Evolutionary conservation across 331 rosid species (phyloP), one percentile per base, ranked within the genome.

Genomic region (Stylosanthes scabra): DNA sequence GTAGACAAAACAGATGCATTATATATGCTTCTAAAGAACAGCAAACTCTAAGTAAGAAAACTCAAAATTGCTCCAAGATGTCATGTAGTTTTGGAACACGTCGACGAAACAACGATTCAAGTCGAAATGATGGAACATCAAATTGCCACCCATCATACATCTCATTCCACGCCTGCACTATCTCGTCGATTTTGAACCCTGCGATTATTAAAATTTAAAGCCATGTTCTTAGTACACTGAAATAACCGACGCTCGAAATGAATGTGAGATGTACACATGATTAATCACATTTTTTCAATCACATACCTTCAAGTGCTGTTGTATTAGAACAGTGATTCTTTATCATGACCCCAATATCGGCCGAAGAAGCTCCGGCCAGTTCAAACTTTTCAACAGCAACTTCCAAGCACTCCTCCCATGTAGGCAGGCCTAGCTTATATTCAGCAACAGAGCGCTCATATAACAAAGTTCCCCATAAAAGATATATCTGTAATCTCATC

Each of bases 91-190:
- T 95, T 3, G 99, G 97, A 73, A 85, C 91, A 25, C 92, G 93
- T 47, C 98, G 90, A 44, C 94, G 97, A 64, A 95, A 90, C 91
- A 95, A 74, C n/a, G 99, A 97, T 71, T 95, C 99, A 6, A 95
- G 97, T 79, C 98, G 84, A 76, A 95, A 92, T 41, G 97, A 88
- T 77, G 99, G 99, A 60, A 78, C 88, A 9, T 93, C 92, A 83
- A 88, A 90, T 75, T 92, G 97, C 99, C 99, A 95, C 74, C 99
- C 92, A 85, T 95, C 99, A 71, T 95, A 95, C 96, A 95, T 95
- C 86, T 95, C 98, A 73, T 92, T 88, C 99, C 96, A 92, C 1
- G 98, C 97, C 80, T 92, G 99, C 16, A 90, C 90, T 69, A 95
- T 87, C 87, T 95, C 99, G 50, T 92, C 97, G 75, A 91, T 95